Base-by-base conservation (phyloP, 2,329 filamentous ascomycete species). In the Ophiostoma montium region DNA sequence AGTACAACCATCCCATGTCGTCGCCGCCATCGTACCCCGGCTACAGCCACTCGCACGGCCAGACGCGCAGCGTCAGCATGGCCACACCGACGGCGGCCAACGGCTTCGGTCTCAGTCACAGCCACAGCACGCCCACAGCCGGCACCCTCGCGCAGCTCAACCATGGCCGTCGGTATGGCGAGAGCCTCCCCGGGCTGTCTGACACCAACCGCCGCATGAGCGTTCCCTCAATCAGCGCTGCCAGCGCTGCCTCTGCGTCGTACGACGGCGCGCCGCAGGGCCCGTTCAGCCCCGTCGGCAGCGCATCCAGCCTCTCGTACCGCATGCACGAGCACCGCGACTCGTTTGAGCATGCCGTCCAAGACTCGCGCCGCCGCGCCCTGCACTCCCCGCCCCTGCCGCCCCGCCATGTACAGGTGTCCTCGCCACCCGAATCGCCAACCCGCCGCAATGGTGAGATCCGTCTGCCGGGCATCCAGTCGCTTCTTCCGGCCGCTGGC, bases 1-100 rank as follows among this genome's bases (percentile, higher is more conserved):
- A 72, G 6, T 76, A 81, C 7, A 77, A 82, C 2, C 70, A 69
- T 0, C 69, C 87, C 49, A 74, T 77, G 13, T 94, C 88, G n/a
- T 86, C 88, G 0, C 75, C 76, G 7, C 78, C 82, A 0, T 71
- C 77, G 2, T 75, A 84, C 55, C 13, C 23, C 39, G 78, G 82
- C 8, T 75, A 85, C 55, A 78, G 82, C 9, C 77, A 86, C 39
- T 77, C 80, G 27, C 42, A 44, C 42, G 32, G 10, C 30, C 42
- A 30, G 27, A 21, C 42, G 30, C 42, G 42, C 30, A 44, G 42
- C 30, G 18, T 44, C 30, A 44, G 42, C 30, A 18, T 44, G 42
- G 42, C 31, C n/a, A 44, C 30, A 33, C 42, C 42, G 16, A 11
- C 15, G 23, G 42, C 15, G 23, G 42, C n/a, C 30, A 33, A 44